Base-by-base conservation (phyloP, 1,139 yeast genomes). In the Arxiozyma heterogenica region DNA sequence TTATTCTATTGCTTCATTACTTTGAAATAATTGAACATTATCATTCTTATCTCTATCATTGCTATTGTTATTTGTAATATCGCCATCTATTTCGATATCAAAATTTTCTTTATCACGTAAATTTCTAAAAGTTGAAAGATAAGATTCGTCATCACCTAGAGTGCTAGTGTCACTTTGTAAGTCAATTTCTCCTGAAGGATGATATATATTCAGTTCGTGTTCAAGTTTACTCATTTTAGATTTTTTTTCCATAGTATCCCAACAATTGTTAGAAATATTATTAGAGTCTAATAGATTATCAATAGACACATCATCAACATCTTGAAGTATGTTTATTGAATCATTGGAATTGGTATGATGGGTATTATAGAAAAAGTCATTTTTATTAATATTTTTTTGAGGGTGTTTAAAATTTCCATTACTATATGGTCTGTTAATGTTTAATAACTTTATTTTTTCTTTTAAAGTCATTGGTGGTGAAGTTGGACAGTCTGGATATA, bases 391-490 rank as follows among this genome's bases (percentile, higher is more conserved):
- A 44, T 41, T 44, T 41, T 41, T 51, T 21, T 34, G n/a, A 45
- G 46, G 1, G 51, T 23, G 34, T 17, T 30, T 42, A 30, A 7
- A 23, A 9, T 20, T 30, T 7, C 42, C 50, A 9, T 50, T 49
- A 44, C 42, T 47, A 50, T 53, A 45, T 48, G 45, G 22, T 48
- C 53, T 55, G 38, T 65, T 65, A 39, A 57, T 54, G 54, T 60
- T 64, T 50, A 65, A 54, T 30, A 64, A 49, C 43, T 55, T 58
- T 64, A 65, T 65, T 56, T 63, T 64, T 41, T 65, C 69, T 44
- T 58, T 58, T 20, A 65, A 53, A 1, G 67, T 61, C 64, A 65
- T 64, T 18, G 68, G 66, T 12, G 68, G 65, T 3, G 61, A 58
- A 21, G 46, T 58, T 11, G 65, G 63, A 9, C 53, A 55, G 46